Base-by-base conservation (phyloP, 108 stramenopile genomes). In the Cyclotella sp. region DNA sequence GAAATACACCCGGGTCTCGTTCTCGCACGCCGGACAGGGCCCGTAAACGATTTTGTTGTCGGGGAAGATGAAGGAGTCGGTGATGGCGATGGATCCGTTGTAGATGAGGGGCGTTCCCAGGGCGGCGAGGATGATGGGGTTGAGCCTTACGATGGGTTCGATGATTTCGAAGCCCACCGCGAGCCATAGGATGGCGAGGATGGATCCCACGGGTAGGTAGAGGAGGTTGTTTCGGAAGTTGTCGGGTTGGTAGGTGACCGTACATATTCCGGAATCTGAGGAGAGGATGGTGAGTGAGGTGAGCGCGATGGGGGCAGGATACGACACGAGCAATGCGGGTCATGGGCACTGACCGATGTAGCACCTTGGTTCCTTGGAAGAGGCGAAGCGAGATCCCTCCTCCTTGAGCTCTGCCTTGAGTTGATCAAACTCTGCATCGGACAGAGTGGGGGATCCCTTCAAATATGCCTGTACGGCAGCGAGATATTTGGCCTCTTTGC, bases 11-110 rank as follows among this genome's bases (percentile, higher is more conserved):
- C 93, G 73, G 72, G 94, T 95, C 53, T 90, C 85, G 1, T 65
- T 79, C 53, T 90, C 91, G 81, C 97, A 98, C 18, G 79, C 79
- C 27, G 97, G 97, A 83, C 97, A 98, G n/a, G 97, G 96, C 30
- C 97, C 97, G 44, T 89, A 90, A 0, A 91, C 95, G 59, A 98
- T 77, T 62, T 88, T 74, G 53, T 89, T 89, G 57, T 97, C 81
- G 8, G 58, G 66, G 63, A 97, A 97, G 63, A 97, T 66, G 70
- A 90, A 89, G 18, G 83, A 22, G 12, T 95, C 89, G 15, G 96
- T 95, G 28, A 95, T 65, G 18, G 30, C 43, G 70, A 86, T 73
- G 52, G 91, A 74, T 22, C 84, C 89, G 11, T 72, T 59, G 82
- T 85, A 86, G 58, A 96, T 93, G 65, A 90, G 90, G n/a, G 82